Evolutionary conservation across 2,329 filamentous ascomycete species (phyloP).

Genomic region (Gaeumannomyces tritici): DNA sequence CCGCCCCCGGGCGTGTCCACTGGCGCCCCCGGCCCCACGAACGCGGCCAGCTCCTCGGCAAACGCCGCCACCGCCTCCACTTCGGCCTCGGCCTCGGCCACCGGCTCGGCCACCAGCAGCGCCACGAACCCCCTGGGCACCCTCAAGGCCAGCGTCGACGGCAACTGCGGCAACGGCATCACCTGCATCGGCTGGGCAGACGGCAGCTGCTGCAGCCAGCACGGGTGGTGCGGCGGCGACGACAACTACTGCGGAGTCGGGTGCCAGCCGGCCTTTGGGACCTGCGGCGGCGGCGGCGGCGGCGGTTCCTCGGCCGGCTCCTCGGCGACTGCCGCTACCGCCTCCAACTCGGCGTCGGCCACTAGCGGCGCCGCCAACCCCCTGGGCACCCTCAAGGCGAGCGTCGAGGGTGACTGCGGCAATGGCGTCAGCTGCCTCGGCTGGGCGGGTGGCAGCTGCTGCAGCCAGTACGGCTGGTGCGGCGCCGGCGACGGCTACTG

Average conservation of each 20-base stretch:
- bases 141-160: neutral
- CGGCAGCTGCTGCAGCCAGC: constrained; percentile 2
- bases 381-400: neutral
- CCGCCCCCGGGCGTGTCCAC: neutral
- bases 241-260: constrained; percentile 6
- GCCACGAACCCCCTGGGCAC: neutral
- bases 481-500: constrained; percentile 7
- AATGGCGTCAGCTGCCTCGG: constrained; percentile 3
- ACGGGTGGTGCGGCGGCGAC: constrained; percentile 5
- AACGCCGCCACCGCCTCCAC: neutral
- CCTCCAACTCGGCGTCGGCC: no score
- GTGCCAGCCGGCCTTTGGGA: constrained; percentile 7
- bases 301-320: neutral
- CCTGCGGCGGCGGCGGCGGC: neutral
- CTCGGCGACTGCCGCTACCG: neutral
- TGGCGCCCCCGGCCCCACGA: neutral
- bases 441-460: neutral
- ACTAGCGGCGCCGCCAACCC: neutral
- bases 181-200: neutral
- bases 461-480: constrained; percentile 3
- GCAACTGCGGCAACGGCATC: constrained; percentile 5
- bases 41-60: neutral
- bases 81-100: neutral
- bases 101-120: neutral
- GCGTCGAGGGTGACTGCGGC: constrained; percentile 6